Evolutionary conservation across 352 stramenopile species (phyloP).

Genomic region (Phytophthora megakarya): DNA sequence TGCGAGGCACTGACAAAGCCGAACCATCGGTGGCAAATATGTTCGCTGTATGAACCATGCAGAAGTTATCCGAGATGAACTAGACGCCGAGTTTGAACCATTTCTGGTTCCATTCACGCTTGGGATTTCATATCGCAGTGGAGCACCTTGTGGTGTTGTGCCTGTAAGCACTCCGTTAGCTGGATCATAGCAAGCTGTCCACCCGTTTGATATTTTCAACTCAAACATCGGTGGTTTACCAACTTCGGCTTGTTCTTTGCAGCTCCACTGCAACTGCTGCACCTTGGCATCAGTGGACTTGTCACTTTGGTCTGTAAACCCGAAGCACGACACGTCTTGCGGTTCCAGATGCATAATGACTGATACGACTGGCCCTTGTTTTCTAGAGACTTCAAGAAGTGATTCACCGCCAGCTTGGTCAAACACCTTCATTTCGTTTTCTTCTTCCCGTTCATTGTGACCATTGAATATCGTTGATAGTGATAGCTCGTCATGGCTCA

Average conservation of each 20-base stretch:
- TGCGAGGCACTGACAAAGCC: conserved; percentile 59
- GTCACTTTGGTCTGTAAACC: too few species aligned
- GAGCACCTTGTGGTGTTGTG: conserved; percentile 25
- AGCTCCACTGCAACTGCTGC: conserved; percentile 49
- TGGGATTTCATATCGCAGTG: conserved; percentile 36
- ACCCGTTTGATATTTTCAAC: conserved; percentile 45
- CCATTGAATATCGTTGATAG: conserved; percentile 8
- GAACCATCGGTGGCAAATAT: conserved; percentile 35
- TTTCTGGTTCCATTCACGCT: conserved; percentile 10
- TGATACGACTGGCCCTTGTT: conserved; percentile 28
- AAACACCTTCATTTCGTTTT: neutral
- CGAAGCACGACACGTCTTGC: conserved; percentile 47
- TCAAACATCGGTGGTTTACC: conserved; percentile 46
- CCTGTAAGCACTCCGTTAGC: conserved; percentile 33
- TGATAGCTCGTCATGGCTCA: conserved; percentile 27
- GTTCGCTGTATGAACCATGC: conserved; percentile 13
- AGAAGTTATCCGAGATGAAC: conserved; percentile 1
- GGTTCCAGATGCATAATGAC: conserved; percentile 56
- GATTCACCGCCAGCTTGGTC: conserved; percentile 12
- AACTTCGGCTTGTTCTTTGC: conserved; percentile 51
- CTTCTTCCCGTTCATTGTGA: neutral
- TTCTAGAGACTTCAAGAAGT: conserved; percentile 11
- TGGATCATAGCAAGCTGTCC: conserved; percentile 39
- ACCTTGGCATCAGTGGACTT: conserved; percentile 8
- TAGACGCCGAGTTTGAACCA: neutral